phyloP scores from a whole-genome alignment of 495 filamentous ascomycete species.

The Aspergillus bertholletiae region DNA sequence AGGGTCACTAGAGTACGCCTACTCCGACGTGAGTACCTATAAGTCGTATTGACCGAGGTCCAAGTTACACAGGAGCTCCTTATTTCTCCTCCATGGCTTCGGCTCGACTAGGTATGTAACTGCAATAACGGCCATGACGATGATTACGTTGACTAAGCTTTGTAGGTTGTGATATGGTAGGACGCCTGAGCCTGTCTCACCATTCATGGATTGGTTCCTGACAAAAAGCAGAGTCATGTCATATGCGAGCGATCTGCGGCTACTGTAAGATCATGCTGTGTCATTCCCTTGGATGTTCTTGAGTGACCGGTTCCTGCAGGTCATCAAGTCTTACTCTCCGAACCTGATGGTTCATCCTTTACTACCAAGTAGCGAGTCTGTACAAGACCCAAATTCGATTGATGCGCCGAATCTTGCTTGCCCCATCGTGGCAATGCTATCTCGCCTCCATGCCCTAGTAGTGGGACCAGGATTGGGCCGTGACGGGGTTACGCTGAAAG shows the following conservation, averaged over 20 bases:
- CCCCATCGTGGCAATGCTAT: slow-evolving; percentile 76
- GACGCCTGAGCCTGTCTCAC: slow-evolving; percentile 2
- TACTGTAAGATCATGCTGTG: slow-evolving; percentile 29
- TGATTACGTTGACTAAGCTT: not conserved
- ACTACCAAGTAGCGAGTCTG: slow-evolving; percentile 66
- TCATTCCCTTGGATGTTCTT: not conserved
- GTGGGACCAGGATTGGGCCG: slow-evolving; percentile 90
- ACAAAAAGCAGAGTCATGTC: slow-evolving; percentile 72
- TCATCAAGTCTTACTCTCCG: slow-evolving; percentile 96
- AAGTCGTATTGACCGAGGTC: slow-evolving; percentile 14
- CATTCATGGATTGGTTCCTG: slow-evolving; percentile 7
- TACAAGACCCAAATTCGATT: slow-evolving; percentile 36
- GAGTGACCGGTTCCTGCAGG: slow-evolving; percentile 27
- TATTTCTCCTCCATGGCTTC: slow-evolving; percentile 98
- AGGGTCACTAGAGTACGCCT: slow-evolving; percentile 74
- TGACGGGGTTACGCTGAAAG: slow-evolving; percentile 85
- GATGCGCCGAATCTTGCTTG: slow-evolving; percentile 58
- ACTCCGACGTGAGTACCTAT: not conserved
- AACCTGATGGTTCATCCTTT: slow-evolving; percentile 98
- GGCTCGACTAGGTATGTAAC: slow-evolving; percentile 61
- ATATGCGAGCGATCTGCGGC: slow-evolving; percentile 90
- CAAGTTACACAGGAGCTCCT: slow-evolving; percentile 86
- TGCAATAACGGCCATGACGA: not conserved
- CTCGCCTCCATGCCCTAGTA: slow-evolving; percentile 86
- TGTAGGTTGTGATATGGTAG: slow-evolving; percentile 75